A percentile compares a stretch with the other conserved stretches of the same genome.
These are phyloP conservation scores for Pythium myriotylum DNA, from an alignment of 352 stramenopile genomes.

Conservation along the genomic window DNA sequence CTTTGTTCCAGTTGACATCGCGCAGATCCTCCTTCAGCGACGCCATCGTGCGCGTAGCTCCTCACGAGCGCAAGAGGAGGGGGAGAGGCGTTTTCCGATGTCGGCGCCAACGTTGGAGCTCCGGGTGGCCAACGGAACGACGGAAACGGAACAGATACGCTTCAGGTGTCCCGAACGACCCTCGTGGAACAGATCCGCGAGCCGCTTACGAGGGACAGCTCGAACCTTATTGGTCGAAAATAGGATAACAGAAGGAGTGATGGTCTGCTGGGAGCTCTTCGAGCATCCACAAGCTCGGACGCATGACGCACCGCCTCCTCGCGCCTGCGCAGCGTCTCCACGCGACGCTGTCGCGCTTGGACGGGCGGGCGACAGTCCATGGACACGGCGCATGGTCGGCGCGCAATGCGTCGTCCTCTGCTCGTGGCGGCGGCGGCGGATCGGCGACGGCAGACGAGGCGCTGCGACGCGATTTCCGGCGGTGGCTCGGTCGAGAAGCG, in stretches of 20 bases:
- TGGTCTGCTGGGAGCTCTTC: not conserved
- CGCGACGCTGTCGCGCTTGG: too few relatives aligned
- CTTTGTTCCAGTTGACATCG: slow-evolving; percentile 90
- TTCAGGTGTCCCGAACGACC: slow-evolving; percentile 26
- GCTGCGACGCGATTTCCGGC: slow-evolving; percentile 67
- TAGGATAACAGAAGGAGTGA: not conserved
- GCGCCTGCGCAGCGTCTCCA: too few relatives aligned
- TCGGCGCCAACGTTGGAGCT: slow-evolving; percentile 3
- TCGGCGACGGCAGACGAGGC: slow-evolving; percentile 37
- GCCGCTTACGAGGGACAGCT: too few relatives aligned
- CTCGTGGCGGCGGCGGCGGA: not conserved
- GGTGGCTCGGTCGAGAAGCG: slow-evolving; percentile 58
- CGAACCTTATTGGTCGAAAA: slow-evolving; percentile 23
- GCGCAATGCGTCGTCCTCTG: slow-evolving; percentile 8
- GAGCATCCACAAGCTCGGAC: too few relatives aligned
- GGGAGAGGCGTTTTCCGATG: not conserved
- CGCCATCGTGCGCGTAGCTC: too few relatives aligned
- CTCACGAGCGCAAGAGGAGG: not conserved
- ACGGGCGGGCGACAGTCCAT: too few relatives aligned
- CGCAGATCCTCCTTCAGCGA: slow-evolving; percentile 80
- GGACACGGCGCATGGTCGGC: too few relatives aligned
- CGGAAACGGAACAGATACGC: slow-evolving; percentile 12
- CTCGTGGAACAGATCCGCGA: slow-evolving; percentile 1
- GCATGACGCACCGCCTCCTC: too few relatives aligned
- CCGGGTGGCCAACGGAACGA: slow-evolving; percentile 20